Evolutionary conservation across 345 rosid genomes (phyloP), one percentile per base, ranked within the genome.

Genomic region (Lagerstroemia speciosa): DNA sequence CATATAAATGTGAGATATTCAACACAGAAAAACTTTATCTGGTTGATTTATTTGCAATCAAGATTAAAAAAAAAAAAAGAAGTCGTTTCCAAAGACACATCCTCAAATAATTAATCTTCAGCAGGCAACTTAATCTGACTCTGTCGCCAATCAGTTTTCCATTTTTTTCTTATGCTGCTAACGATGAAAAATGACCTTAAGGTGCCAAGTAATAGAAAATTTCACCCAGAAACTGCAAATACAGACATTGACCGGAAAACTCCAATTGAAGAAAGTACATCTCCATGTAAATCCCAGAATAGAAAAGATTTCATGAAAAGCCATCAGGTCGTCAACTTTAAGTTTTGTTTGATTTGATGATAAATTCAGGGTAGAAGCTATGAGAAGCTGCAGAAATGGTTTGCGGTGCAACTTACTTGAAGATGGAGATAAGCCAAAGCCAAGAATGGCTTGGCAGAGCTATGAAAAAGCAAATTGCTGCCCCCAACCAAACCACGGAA

Each of bases 341-440:
- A 14, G 19, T 17, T 46, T 11, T 14, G 43, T n/a, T 52, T 20
- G 26, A 24, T 9, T 5, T 5, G 11, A 57, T 19, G 58, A 52
- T 22, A 52, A 52, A 52, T 52, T 22, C 2, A 8, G 29, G 29
- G 5, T n/a, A 58, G 61, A 31, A 27, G 63, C 34, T 30, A 27
- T 26, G 27, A 27, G 33, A 26, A 26, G 62, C 4, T 22, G 60
- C 27, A 29, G 20, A 60, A 36, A 67, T 34, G 8, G 57, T 30
- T 2, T 8, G 37, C 43, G 61, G 22, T 45, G 60, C 33, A 75
- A 80, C 98, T 83, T 79, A 90, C 98, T 89, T 90, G 71, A 93
- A 86, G 66, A 87, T 50, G 8, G 87, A 63, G 70, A 89, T 85
- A 66, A 93, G 89, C 97, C 97, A 93, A 16, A 90, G 89, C 96